Percentiles rank a stretch among this genome's conserved stretches.
Conservation (phyloP, 257 asterid species). For the Craterostigma plantagineum region DNA sequence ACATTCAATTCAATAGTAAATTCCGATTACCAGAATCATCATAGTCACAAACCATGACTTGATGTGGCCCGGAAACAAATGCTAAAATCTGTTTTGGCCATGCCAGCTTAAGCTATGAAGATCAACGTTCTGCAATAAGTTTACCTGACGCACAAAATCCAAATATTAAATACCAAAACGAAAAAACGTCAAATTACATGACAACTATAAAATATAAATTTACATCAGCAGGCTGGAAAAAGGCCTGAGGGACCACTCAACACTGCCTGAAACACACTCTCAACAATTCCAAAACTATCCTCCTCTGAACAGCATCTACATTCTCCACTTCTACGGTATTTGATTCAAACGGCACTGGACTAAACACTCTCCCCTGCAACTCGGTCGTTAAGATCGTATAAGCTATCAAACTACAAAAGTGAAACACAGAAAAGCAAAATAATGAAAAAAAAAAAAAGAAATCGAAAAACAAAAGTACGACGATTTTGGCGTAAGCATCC, state of each 20-base stretch:
- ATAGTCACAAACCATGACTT: constrained; percentile 64
- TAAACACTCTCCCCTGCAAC: constrained; percentile 65
- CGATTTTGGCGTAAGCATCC: constrained; percentile 60
- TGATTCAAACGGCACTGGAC: constrained; percentile 49
- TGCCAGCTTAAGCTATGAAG: constrained; percentile 75
- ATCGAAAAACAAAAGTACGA: constrained; percentile 18
- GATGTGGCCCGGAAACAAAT: constrained; percentile 66
- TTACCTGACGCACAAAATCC: constrained; percentile 28
- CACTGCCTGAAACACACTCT: constrained; percentile 25
- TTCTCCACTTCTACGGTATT: constrained; percentile 21
- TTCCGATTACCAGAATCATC: constrained; percentile 49
- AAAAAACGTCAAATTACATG: background rate
- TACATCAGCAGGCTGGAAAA: constrained; percentile 54
- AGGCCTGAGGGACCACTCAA: constrained; percentile 30
- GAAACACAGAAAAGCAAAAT: background rate
- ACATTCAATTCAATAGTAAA: constrained; percentile 8
- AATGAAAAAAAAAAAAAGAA: background rate
- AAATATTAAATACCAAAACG: background rate
- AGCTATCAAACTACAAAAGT: constrained; percentile 1
- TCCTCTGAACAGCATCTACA: constrained; percentile 16
- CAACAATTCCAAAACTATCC: constrained; percentile 22
- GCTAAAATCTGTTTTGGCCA: constrained; percentile 61
- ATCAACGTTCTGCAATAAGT: constrained; percentile 41
- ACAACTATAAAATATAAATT: constrained; percentile 3
- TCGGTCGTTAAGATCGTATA: constrained; percentile 1